Evolutionary conservation across 495 filamentous ascomycete species (phyloP).

Genomic region (Penicillium canariense): DNA sequence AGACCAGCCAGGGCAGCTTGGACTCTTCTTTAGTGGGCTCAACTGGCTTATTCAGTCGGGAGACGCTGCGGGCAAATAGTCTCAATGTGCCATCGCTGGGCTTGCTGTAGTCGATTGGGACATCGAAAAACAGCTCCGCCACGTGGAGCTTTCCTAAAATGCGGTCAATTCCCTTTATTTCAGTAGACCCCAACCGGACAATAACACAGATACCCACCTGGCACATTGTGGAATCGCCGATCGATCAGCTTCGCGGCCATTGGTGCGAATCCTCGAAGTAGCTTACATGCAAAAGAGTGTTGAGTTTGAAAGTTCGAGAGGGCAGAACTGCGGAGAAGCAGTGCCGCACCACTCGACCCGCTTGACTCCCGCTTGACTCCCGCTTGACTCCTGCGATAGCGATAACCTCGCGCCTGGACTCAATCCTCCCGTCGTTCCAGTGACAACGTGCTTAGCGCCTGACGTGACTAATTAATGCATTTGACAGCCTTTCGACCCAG

Average conservation of each 20-base stretch:
- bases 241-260: constrained; percentile 49
- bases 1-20: constrained; percentile 61
- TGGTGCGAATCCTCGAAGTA: not conserved
- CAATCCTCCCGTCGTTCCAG: not conserved
- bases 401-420: not conserved
- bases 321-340: constrained; percentile 7
- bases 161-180: constrained; percentile 1
- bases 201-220: constrained; percentile 29
- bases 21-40: constrained; percentile 49
- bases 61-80: constrained; percentile 73
- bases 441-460: not conserved
- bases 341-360: not conserved
- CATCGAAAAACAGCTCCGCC: constrained; percentile 81
- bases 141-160: constrained; percentile 67
- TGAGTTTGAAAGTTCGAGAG: not conserved
- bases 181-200: not conserved
- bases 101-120: constrained; percentile 72
- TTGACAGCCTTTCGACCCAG: not conserved
- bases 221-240: constrained; percentile 41
- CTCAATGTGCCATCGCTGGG: constrained; percentile 59
- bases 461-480: not conserved
- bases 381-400: not conserved
- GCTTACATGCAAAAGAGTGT: not conserved
- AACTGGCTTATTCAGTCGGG: constrained; percentile 61
- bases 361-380: not conserved